phyloP scores from a whole-genome alignment of 139 green algal genomes.

The Closterium sp. region DNA sequence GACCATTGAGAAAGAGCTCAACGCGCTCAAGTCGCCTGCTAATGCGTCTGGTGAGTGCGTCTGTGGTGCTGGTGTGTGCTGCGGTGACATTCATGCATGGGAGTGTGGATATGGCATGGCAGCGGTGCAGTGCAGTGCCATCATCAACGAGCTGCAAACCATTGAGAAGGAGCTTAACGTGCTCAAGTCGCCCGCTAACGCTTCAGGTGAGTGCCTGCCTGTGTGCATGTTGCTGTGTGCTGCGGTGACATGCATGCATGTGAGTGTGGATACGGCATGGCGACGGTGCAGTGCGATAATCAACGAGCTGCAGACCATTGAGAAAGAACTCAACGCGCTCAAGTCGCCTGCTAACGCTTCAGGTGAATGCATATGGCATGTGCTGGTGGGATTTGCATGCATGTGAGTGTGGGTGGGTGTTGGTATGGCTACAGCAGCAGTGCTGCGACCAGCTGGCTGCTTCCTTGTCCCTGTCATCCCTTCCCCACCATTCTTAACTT shows the following conservation, averaged over 20 bases:
- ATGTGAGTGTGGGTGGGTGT: too few species aligned
- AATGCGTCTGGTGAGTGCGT: not conserved
- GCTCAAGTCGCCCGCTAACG: not conserved
- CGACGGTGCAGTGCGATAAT: slow-evolving; percentile 14
- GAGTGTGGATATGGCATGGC: not conserved
- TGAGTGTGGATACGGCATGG: slow-evolving; percentile 23
- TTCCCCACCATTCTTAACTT: too few species aligned
- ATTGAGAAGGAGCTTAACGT: not conserved
- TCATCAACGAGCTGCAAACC: not conserved
- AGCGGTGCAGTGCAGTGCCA: not conserved
- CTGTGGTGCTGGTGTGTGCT: too few species aligned
- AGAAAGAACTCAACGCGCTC: not conserved
- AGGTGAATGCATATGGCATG: too few species aligned
- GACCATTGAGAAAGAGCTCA: not conserved
- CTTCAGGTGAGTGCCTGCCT: not conserved
- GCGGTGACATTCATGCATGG: too few species aligned
- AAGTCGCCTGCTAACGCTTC: too few species aligned
- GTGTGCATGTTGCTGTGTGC: not conserved
- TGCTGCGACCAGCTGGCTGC: too few species aligned
- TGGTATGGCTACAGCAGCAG: too few species aligned
- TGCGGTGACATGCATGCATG: slow-evolving; percentile 15
- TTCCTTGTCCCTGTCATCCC: too few species aligned
- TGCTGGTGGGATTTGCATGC: too few species aligned
- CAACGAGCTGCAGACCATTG: slow-evolving; percentile 9
- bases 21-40: not conserved